Conservation (phyloP, 306 rosid genomes). For the Inga laurina region DNA sequence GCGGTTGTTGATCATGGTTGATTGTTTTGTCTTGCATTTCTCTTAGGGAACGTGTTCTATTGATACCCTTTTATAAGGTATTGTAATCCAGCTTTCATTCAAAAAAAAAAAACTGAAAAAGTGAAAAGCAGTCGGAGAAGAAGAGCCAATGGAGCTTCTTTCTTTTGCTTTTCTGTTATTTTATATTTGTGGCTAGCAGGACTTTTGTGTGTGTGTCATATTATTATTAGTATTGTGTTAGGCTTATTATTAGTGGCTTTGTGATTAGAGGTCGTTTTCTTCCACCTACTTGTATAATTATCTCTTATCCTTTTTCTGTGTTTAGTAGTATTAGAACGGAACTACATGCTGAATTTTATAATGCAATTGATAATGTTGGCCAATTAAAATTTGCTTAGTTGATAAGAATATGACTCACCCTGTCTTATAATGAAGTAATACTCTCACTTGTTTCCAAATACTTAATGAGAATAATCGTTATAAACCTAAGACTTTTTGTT, state of each 20-base stretch:
- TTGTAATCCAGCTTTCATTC: no score
- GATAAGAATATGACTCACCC: background rate
- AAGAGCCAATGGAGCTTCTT: background rate
- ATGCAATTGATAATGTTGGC: background rate
- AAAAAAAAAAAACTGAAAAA: slow-evolving; percentile 39
- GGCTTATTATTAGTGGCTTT: background rate
- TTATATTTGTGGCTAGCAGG: background rate
- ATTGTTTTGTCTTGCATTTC: no score
- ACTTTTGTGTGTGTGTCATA: background rate
- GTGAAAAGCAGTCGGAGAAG: background rate
- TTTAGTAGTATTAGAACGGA: background rate
- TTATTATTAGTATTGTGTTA: background rate
- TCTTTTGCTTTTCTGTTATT: background rate
- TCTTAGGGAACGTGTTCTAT: no score
- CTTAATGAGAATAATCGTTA: no score
- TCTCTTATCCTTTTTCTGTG: background rate
- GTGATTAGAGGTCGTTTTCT: background rate
- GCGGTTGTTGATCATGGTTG: no score
- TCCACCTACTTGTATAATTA: slow-evolving; percentile 24
- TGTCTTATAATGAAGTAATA: background rate
- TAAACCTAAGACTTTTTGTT: no score
- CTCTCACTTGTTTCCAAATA: background rate
- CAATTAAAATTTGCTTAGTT: background rate
- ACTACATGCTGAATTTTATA: background rate
- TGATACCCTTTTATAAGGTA: no score